Conservation (phyloP, 805 yeast species). For the Debaryomyces maramus region DNA sequence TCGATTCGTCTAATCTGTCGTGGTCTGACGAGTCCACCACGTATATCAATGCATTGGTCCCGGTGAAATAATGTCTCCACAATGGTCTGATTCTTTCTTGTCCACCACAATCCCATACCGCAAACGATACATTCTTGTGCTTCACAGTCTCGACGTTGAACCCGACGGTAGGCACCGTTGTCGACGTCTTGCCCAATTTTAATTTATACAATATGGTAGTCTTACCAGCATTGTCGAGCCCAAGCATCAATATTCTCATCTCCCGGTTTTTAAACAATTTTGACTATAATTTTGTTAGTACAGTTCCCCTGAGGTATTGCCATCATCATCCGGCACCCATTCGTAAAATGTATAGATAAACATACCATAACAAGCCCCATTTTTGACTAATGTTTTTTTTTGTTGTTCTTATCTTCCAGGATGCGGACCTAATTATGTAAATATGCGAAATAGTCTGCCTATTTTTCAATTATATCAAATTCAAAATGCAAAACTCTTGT, state of each 20-base stretch:
- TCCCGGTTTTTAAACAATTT: slow-evolving; percentile 74
- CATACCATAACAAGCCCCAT: no score
- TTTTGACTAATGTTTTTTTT: no score
- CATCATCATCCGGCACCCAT: no score
- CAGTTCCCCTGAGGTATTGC: no score
- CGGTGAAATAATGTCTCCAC: slow-evolving; percentile 95
- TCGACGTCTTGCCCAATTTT: slow-evolving; percentile 68
- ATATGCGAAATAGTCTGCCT: no score
- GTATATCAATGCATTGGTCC: slow-evolving; percentile 87
- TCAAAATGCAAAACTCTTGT: no score
- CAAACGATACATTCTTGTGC: slow-evolving; percentile 77
- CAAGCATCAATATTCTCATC: slow-evolving; percentile 93
- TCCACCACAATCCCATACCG: slow-evolving; percentile 96
- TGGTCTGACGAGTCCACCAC: slow-evolving; percentile 83
- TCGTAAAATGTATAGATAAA: no score
- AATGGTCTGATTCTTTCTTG: slow-evolving; percentile 88
- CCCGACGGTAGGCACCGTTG: slow-evolving; percentile 91
- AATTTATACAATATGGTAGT: slow-evolving; percentile 84
- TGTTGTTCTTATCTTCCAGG: no score
- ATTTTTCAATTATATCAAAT: no score
- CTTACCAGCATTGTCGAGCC: slow-evolving; percentile 91
- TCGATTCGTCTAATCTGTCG: slow-evolving; percentile 73
- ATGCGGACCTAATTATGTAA: no score
- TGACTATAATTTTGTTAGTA: slow-evolving; percentile 28
- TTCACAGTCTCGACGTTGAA: slow-evolving; percentile 88